phyloP scores from a whole-genome alignment of 2,329 filamentous ascomycete genomes.

The Calonectria crousiana region DNA sequence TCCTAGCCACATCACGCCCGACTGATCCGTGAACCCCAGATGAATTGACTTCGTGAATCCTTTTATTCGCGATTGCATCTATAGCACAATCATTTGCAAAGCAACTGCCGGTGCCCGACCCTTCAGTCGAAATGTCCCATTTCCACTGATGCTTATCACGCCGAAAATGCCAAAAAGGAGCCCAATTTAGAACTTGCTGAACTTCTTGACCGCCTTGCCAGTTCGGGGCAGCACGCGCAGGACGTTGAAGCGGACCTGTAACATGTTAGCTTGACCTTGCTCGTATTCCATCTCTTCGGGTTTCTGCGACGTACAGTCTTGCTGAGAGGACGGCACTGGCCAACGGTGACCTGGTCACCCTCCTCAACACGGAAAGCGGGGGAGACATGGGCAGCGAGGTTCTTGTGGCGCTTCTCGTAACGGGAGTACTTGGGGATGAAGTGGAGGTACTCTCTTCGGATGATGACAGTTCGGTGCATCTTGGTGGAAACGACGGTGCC shows the following conservation, averaged over 20 bases:
- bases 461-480: conserved; percentile 99
- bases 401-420: conserved; percentile 99
- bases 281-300: not conserved
- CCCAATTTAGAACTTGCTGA: conserved; percentile 93
- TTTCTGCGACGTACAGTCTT: conserved; percentile 86
- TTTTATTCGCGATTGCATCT: conserved; percentile 60
- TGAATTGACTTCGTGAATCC: conserved; percentile 55
- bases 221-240: conserved; percentile 98
- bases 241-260: conserved; percentile 98
- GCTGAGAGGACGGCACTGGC: conserved; percentile 98
- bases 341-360: conserved; percentile 99
- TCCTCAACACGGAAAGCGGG: conserved; percentile 99
- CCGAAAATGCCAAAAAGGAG: conserved; percentile 66
- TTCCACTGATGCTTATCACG: conserved; percentile 62
- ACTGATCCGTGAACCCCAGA: conserved; percentile 45
- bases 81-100: conserved; percentile 59
- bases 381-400: conserved; percentile 98
- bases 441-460: conserved; percentile 99
- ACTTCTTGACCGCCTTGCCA: conserved; percentile 97
- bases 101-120: conserved; percentile 57
- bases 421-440: conserved; percentile 99
- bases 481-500: conserved; percentile 99
- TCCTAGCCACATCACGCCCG: conserved; percentile 45
- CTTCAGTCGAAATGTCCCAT: conserved; percentile 52
- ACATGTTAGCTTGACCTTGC: conserved; percentile 38